A percentile compares a stretch with the other conserved stretches of the same genome.
Evolutionary conservation across 1,139 yeast species (phyloP).

Genomic region (Groenewaldozyma sp.): DNA sequence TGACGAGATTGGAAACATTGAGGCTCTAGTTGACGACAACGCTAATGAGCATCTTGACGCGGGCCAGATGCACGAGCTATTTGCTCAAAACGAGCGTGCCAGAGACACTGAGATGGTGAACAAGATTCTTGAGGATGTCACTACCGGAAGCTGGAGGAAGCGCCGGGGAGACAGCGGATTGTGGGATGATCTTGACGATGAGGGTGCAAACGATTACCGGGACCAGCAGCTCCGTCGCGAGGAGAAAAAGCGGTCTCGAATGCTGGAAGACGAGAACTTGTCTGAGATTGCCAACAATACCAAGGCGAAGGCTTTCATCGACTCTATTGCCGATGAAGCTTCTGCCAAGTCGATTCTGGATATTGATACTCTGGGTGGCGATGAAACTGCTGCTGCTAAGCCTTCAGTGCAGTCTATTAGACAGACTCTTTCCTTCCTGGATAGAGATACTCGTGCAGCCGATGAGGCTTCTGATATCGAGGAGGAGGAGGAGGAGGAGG

Average conservation of each 20-base stretch:
- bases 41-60: slow-evolving; percentile 46
- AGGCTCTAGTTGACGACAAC: slow-evolving; percentile 70
- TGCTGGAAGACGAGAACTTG: slow-evolving; percentile 45
- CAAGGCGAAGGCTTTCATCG: slow-evolving; percentile 65
- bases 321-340: slow-evolving; percentile 48
- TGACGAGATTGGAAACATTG: slow-evolving; percentile 58
- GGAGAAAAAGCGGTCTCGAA: slow-evolving; percentile 46
- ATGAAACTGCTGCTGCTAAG: slow-evolving; percentile 13
- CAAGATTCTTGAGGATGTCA: slow-evolving; percentile 69
- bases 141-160: slow-evolving; percentile 70
- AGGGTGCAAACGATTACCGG: slow-evolving; percentile 43
- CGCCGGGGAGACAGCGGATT: slow-evolving; percentile 52
- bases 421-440: slow-evolving; percentile 53
- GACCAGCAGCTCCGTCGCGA: slow-evolving; percentile 42
- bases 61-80: slow-evolving; percentile 49
- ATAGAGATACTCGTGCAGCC: slow-evolving; percentile 6
- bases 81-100: slow-evolving; percentile 59
- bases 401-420: slow-evolving; percentile 51
- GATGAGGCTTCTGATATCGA: slow-evolving; percentile 31
- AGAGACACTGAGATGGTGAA: slow-evolving; percentile 65
- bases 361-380: slow-evolving; percentile 17
- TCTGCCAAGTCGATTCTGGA: slow-evolving; percentile 11
- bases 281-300: slow-evolving; percentile 44
- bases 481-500: slow-evolving; percentile 15
- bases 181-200: slow-evolving; percentile 48